phyloP scores from a whole-genome alignment of 345 rosid species.

The Lumnitzera racemosa region DNA sequence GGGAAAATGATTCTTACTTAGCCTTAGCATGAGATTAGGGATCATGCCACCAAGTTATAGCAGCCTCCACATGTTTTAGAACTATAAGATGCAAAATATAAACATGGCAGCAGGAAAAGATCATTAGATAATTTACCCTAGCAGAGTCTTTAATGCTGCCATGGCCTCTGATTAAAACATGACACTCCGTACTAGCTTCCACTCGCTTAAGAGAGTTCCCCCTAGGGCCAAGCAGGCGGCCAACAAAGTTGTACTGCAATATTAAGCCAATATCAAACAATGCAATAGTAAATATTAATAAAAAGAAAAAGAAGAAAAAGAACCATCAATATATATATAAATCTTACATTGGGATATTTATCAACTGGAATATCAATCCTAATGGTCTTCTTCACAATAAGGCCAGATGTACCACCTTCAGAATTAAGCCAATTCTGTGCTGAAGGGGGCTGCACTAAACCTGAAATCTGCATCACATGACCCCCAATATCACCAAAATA shows the following conservation, averaged over 20 bases:
- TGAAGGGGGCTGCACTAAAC: constrained; percentile 52
- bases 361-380: constrained; percentile 97
- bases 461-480: constrained; percentile 46
- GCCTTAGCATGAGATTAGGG: too few species aligned
- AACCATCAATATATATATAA: constrained; percentile 1
- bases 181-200: constrained; percentile 93
- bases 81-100: neutral
- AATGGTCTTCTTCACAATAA: constrained; percentile 74
- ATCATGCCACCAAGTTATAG: neutral
- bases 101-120: neutral
- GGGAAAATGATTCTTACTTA: too few species aligned
- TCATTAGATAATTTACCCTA: constrained; percentile 39
- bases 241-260: constrained; percentile 91
- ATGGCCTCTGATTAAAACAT: constrained; percentile 85
- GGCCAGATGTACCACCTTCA: constrained; percentile 75
- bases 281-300: neutral
- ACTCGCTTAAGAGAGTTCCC: constrained; percentile 97
- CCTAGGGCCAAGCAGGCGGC: constrained; percentile 96
- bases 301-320: neutral
- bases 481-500: neutral
- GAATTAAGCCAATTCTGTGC: constrained; percentile 75
- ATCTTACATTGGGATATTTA: constrained; percentile 65
- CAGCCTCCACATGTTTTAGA: constrained; percentile 2
- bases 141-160: constrained; percentile 90
- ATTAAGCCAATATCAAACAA: constrained; percentile 18